A percentile compares a stretch with the other conserved stretches of the same genome.
Conservation (phyloP, 768 basidiomycete species). For the Lactarius trivialis region DNA sequence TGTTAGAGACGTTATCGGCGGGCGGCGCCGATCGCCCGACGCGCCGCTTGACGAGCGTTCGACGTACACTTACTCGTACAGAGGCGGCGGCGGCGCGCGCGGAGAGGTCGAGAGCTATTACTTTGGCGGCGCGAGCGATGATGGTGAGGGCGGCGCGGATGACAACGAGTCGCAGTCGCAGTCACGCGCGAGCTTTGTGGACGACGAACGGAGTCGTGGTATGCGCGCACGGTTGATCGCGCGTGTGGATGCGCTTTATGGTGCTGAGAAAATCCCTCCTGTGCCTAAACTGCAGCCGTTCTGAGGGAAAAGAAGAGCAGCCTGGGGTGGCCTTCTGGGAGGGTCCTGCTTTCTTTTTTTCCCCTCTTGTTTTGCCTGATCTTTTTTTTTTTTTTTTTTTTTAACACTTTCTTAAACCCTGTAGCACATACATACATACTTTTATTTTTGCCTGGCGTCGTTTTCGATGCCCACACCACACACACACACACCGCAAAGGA, state of each 20-base stretch:
- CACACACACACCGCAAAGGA: not conserved
- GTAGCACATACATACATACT: not conserved
- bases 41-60: slow-evolving; percentile 18
- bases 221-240: slow-evolving; percentile 14
- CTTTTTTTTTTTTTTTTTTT: not conserved
- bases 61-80: slow-evolving; percentile 7
- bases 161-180: not conserved
- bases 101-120: slow-evolving; percentile 7
- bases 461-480: not conserved
- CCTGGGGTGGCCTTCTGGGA: not conserved
- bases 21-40: not conserved
- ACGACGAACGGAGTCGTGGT: slow-evolving; percentile 10
- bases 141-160: not conserved
- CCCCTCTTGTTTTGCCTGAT: not conserved
- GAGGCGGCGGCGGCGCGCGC: not conserved
- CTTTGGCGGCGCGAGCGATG: not conserved
- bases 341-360: not conserved
- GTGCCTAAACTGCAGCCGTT: slow-evolving; percentile 18
- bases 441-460: too few species aligned
- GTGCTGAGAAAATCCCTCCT: slow-evolving; percentile 1
- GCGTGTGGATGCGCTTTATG: slow-evolving; percentile 12
- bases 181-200: slow-evolving; percentile 10
- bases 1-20: not conserved
- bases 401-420: too few species aligned
- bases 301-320: not conserved